A percentile compares a stretch with the other conserved stretches of the same genome.
phyloP scores from a whole-genome alignment of 179 eudicot species.

The Patellifolia procumbens region DNA sequence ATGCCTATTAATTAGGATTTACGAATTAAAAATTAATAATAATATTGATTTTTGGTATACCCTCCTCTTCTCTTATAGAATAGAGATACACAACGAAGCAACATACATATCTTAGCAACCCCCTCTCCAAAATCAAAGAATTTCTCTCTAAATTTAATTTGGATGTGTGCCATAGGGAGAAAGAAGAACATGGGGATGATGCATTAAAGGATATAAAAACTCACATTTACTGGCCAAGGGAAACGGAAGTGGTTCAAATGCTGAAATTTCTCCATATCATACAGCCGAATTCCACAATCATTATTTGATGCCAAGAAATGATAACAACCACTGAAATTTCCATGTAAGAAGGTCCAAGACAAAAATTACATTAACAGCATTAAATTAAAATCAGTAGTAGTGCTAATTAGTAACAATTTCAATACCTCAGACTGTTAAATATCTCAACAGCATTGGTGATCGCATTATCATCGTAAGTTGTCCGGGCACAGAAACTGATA shows the following conservation, averaged over 20 bases:
- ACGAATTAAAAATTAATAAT: too few relatives aligned
- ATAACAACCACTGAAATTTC: conserved; percentile 55
- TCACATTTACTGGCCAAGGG: conserved; percentile 93
- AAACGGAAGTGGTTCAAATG: conserved; percentile 60
- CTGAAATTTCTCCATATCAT: conserved; percentile 82
- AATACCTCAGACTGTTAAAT: conserved; percentile 63
- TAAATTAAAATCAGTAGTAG: not conserved
- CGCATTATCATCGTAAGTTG: conserved; percentile 83
- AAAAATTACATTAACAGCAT: not conserved
- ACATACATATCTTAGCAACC: not conserved
- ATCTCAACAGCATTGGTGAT: conserved; percentile 93
- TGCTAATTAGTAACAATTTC: not conserved
- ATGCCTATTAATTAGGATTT: too few relatives aligned
- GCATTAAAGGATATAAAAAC: conserved; percentile 26
- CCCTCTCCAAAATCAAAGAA: not conserved
- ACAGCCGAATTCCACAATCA: conserved; percentile 74
- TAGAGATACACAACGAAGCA: not conserved
- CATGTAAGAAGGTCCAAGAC: not conserved
- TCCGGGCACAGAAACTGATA: conserved; percentile 72
- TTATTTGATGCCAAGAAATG: conserved; percentile 84
- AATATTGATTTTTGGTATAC: too few relatives aligned
- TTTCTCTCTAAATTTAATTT: not conserved
- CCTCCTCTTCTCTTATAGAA: too few relatives aligned
- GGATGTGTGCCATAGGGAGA: not conserved
- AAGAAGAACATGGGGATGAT: too few relatives aligned